Evolutionary conservation across 2,329 filamentous ascomycete species (phyloP).

Genomic region (Fusarium torulosum): DNA sequence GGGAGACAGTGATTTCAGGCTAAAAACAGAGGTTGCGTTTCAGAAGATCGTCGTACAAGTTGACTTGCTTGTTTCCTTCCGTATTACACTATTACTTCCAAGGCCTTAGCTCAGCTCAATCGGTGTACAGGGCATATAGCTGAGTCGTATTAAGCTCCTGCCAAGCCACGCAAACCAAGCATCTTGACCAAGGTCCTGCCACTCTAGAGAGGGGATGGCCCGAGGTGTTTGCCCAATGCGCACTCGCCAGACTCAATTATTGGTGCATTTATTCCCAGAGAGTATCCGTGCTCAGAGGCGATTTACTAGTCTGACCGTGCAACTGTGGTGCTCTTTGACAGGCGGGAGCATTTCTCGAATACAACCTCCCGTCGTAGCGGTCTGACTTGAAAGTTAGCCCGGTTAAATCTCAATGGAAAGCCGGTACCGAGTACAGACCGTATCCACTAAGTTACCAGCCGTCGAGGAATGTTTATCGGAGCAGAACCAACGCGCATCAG

Average conservation of each 20-base stretch:
- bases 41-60: conserved; percentile 11
- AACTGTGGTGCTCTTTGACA: neutral
- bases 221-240: neutral
- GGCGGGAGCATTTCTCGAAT: neutral
- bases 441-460: neutral
- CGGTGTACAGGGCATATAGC: neutral
- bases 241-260: neutral
- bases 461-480: neutral
- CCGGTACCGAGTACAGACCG: neutral
- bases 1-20: conserved; percentile 27
- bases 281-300: conserved; percentile 3
- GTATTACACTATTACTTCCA: neutral
- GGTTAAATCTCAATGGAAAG: conserved; percentile 14
- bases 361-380: neutral
- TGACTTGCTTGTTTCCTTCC: neutral
- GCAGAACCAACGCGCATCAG: neutral
- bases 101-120: neutral
- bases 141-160: conserved; percentile 9
- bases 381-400: conserved; percentile 2
- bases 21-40: conserved; percentile 28
- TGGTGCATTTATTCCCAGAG: conserved; percentile 21
- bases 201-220: neutral
- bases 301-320: neutral
- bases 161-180: neutral
- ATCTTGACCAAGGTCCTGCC: neutral